Base-by-base conservation (phyloP, 139 green algal genomes). In the Haematococcus lacustris region DNA sequence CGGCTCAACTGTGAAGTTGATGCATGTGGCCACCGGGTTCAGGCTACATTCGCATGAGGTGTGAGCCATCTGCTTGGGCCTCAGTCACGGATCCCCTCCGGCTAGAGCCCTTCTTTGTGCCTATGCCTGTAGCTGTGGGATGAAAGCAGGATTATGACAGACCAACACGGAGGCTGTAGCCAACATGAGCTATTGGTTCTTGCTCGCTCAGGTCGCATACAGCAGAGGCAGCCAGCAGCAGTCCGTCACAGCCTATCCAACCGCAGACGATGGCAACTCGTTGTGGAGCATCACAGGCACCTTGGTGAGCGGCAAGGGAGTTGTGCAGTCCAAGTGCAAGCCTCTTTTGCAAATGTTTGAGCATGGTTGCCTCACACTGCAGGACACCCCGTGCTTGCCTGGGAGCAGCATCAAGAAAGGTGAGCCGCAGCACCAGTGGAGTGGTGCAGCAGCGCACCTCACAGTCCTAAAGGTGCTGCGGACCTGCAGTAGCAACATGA, bases 21-120 rank as follows among this genome's bases (percentile, higher is more conserved):
- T 86, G 59, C 87, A 96, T 50, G 66, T 70, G 0, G 35, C 7
- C 1, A 93, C 85, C 0, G 79, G 80, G 25, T 75, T 80, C 9
- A 51, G 85, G 33, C 76, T 98, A 59, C 91, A 98, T 77, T 94
- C 86, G 3, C 93, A 97, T 47, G 86, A 96, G 47, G 87, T 97
- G 64, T 51, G 53, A 63, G 53, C 26, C 17, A n/a, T 57, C 47
- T 57, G 47, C n/a, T n/a, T n/a, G n/a, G n/a, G 47, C 17, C 17
- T n/a, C 47, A 57, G 47, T 57, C 17, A 21, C 13, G 47, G 17
- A 57, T 57, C 17, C 47, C 13, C 21, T 13, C 47, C 47, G 13
- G 47, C 13, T 13, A 57, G 47, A 57, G 47, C 47, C 47, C 47
- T 57, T 13, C 47, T 57, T n/a, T n/a, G n/a, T n/a, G 47, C 47